Percentiles rank a stretch among this genome's conserved stretches.
These are phyloP conservation scores for Saccharomycopsis fibuligera DNA, from an alignment of 805 yeast genomes.

Conservation along the genomic window DNA sequence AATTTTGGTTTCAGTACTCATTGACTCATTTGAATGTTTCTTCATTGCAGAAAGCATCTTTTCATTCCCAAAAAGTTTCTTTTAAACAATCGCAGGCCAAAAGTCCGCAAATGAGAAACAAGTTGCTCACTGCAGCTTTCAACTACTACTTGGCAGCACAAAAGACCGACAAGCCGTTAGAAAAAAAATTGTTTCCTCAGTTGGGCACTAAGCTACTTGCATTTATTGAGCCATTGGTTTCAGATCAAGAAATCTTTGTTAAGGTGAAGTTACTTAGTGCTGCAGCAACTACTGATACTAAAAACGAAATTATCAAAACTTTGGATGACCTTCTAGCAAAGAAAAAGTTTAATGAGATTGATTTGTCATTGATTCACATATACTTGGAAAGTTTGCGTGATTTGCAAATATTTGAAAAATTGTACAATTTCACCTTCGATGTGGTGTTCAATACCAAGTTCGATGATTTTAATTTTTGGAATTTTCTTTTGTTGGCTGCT, in stretches of 20 bases:
- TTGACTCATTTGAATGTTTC: constrained; percentile 8
- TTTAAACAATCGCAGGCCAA: background rate
- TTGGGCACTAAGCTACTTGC: constrained; percentile 56
- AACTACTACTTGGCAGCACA: constrained; percentile 38
- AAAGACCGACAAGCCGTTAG: constrained; percentile 34
- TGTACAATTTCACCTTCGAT: constrained; percentile 35
- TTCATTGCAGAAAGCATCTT: constrained; percentile 18
- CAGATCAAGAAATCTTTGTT: constrained; percentile 63
- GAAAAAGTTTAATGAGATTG: constrained; percentile 34
- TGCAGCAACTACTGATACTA: constrained; percentile 30
- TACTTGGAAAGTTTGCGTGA: constrained; percentile 42
- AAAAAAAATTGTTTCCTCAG: constrained; percentile 46
- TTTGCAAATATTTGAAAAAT: constrained; percentile 35
- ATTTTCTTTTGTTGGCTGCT: constrained; percentile 43
- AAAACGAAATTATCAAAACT: constrained; percentile 27
- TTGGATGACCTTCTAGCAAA: constrained; percentile 25
- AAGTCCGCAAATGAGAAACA: background rate
- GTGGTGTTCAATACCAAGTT: constrained; percentile 43
- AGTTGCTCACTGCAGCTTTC: constrained; percentile 36
- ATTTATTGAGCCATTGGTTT: constrained; percentile 41
- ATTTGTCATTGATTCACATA: constrained; percentile 58
- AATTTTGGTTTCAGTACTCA: constrained; percentile 13
- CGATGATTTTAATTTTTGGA: constrained; percentile 79
- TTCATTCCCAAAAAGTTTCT: constrained; percentile 17
- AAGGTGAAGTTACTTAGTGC: constrained; percentile 42